Conservation (phyloP, 2,329 filamentous ascomycete species). For the Diplocarpon mali region DNA sequence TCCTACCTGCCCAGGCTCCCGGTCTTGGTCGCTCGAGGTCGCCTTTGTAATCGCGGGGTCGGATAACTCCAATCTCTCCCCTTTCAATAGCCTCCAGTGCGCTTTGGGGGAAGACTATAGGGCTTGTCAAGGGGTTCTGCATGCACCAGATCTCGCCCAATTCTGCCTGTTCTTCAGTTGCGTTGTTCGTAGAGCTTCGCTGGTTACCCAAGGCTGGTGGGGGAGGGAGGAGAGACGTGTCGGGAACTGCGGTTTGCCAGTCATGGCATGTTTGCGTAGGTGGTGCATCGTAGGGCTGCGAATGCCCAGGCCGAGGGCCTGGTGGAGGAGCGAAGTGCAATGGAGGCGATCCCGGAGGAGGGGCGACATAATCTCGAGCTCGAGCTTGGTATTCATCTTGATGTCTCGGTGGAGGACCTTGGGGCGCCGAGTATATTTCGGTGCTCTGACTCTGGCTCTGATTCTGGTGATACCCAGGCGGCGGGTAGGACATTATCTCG, state of each 20-base stretch:
- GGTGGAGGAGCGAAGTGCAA: conserved; percentile 11
- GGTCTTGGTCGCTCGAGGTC: conserved; percentile 34
- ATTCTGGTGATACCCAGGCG: conserved; percentile 3
- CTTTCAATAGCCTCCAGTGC: conserved; percentile 37
- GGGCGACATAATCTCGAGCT: conserved; percentile 3
- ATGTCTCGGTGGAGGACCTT: conserved; percentile 8
- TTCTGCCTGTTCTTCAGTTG: conserved; percentile 50
- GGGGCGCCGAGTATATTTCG: conserved; percentile 7
- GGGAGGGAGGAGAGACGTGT: conserved; percentile 61
- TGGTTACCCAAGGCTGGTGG: conserved; percentile 54
- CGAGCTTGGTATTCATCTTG: conserved; percentile 24
- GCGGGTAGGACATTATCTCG: conserved; percentile 20
- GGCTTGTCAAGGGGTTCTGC: conserved; percentile 44
- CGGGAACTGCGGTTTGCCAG: conserved; percentile 61
- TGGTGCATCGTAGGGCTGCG: conserved; percentile 25
- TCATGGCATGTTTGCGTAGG: conserved; percentile 41
- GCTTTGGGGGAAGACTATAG: conserved; percentile 38
- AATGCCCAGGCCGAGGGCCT: conserved; percentile 17
- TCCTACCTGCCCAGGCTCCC: conserved; percentile 41
- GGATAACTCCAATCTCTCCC: conserved; percentile 43
- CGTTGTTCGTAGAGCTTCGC: conserved; percentile 57
- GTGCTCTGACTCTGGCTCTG: conserved; percentile 16
- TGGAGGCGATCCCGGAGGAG: conserved; percentile 26
- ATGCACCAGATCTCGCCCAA: conserved; percentile 56
- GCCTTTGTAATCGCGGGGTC: conserved; percentile 38